phyloP scores from a whole-genome alignment of 345 rosid genomes.

The Linum lewisii region DNA sequence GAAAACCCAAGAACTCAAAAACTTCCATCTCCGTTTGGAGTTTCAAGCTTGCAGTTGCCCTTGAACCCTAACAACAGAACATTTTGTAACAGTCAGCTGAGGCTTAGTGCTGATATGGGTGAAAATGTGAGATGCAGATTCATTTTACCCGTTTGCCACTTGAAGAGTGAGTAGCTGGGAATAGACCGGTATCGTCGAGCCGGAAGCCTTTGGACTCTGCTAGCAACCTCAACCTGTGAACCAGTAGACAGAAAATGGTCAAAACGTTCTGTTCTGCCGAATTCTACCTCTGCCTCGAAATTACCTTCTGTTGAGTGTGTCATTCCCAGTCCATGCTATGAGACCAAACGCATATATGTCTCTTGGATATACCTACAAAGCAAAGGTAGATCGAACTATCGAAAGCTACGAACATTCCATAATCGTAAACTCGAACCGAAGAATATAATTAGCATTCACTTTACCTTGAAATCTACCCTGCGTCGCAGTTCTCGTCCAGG shows the following conservation, averaged over 20 bases:
- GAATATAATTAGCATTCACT: background rate
- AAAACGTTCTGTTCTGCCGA: background rate
- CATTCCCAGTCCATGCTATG: constrained; percentile 95
- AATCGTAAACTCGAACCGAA: background rate
- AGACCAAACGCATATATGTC: constrained; percentile 84
- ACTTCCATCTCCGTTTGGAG: constrained; percentile 62
- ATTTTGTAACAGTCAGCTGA: background rate
- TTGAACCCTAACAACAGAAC: constrained; percentile 48
- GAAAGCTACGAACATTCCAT: too few relatives aligned
- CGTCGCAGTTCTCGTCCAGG: constrained; percentile 77
- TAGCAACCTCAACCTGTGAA: constrained; percentile 73
- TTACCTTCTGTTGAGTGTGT: constrained; percentile 82
- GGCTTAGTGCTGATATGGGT: background rate
- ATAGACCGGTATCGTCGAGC: constrained; percentile 87
- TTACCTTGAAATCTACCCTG: constrained; percentile 86
- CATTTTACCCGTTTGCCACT: constrained; percentile 56
- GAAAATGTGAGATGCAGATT: background rate
- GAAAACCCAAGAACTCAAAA: constrained; percentile 75
- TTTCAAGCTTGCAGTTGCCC: constrained; percentile 50
- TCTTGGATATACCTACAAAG: constrained; percentile 70
- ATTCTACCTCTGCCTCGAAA: too few relatives aligned
- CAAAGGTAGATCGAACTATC: background rate
- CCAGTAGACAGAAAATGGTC: background rate
- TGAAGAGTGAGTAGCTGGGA: constrained; percentile 74
- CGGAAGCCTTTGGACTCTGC: constrained; percentile 83